Base-by-base conservation (phyloP, 306 rosid species). In the Vigna nakashimae region DNA sequence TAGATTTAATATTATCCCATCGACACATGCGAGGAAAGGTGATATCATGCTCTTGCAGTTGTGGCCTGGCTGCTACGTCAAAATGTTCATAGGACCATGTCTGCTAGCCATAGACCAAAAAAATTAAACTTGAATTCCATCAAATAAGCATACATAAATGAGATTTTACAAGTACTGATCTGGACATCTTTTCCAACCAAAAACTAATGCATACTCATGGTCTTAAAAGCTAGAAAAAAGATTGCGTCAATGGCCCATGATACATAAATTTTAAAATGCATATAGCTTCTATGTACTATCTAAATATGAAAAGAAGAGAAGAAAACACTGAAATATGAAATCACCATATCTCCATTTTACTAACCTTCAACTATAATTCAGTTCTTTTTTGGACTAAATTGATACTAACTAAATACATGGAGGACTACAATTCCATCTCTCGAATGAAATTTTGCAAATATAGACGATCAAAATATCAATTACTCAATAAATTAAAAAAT, bases 71-170 rank as follows among this genome's bases (percentile, higher is more conserved):
- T 42, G 89, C 90, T 34, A 84, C 66, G 69, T 89, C 90, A 86
- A 89, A 82, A 79, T 89, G 92, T 72, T 89, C 92, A 69, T 84
- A 86, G 53, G 79, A 82, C 92, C 92, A 89, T 78, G 83, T 78
- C 92, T 89, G 83, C 75, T 68, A 22, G n/a, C 69, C 62, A 78
- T 62, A 50, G 46, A 42, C n/a, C 51, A 76, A 18, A 18, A 30
- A 30, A 22, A 45, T n/a, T 18, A 43, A 73, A 78, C 55, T 67
- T 32, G 46, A 66, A 42, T n/a, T 34, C 36, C 14, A 77, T 32
- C 57, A 60, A 77, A 76, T 3, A 57, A 51, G 67, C 69, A 77
- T 52, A 13, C 9, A 66, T 48, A 57, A 38, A 53, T 16, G 36
- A 65, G 30, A 73, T 48, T 69, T 42, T 11, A 75, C 67, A 76